Percentiles rank a stretch among this genome's conserved stretches.
phyloP scores from a whole-genome alignment of 1,139 yeast genomes.

The Kurtzmaniella quercitrusa region DNA sequence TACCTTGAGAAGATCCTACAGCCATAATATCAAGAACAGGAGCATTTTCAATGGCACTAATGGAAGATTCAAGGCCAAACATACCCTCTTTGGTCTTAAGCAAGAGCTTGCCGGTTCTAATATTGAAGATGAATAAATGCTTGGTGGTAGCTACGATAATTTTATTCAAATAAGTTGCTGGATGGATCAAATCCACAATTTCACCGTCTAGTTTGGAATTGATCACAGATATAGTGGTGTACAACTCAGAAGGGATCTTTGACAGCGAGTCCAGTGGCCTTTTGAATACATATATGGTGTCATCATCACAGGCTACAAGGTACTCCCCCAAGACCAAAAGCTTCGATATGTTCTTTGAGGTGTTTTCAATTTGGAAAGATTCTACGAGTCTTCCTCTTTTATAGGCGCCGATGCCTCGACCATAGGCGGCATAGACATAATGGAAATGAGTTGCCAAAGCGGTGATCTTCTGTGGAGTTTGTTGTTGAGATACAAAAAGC shows the following conservation, averaged over 20 bases:
- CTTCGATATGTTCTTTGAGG: constrained; percentile 32
- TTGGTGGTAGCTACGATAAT: constrained; percentile 70
- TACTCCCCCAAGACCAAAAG: constrained; percentile 76
- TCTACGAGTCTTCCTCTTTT: constrained; percentile 77
- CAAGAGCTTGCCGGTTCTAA: constrained; percentile 72
- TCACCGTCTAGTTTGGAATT: constrained; percentile 59
- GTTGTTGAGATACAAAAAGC: constrained; percentile 79
- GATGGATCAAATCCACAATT: constrained; percentile 69
- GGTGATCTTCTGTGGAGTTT: constrained; percentile 66
- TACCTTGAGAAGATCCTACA: constrained; percentile 69
- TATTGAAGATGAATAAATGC: constrained; percentile 61
- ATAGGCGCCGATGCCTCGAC: constrained; percentile 67
- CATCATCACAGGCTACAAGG: constrained; percentile 54
- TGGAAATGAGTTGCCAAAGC: constrained; percentile 80
- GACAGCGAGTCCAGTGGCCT: constrained; percentile 34
- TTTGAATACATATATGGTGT: constrained; percentile 60
- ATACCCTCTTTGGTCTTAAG: constrained; percentile 51
- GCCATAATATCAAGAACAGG: constrained; percentile 87
- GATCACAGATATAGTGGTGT: constrained; percentile 55
- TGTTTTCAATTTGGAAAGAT: constrained; percentile 23
- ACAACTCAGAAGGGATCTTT: constrained; percentile 58
- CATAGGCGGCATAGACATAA: constrained; percentile 76
- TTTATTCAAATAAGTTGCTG: constrained; percentile 91
- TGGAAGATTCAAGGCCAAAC: constrained; percentile 30
- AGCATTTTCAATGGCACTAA: constrained; percentile 69